Base-by-base conservation (phyloP, 176 grass and related monocot species). In the Chloris gayana region DNA sequence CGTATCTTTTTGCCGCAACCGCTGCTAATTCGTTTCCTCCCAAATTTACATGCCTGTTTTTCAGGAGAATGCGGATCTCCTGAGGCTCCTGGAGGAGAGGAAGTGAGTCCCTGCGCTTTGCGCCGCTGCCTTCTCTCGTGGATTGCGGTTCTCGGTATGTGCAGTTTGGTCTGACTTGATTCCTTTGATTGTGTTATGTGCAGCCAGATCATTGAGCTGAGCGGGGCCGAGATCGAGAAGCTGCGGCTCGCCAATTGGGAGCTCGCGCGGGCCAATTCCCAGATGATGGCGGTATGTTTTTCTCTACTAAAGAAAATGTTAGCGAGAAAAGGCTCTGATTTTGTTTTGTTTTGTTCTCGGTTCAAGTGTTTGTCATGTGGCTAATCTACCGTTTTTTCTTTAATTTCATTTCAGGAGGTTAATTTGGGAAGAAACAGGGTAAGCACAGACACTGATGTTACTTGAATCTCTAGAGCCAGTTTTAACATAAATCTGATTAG, bases 351-450 rank as follows among this genome's bases (percentile, higher is more conserved):
- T 19, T 33, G 19, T 50, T n/a, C 62, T 33, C 54, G 27, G 25
- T 31, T 32, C 0, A 82, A 34, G 19, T 59, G 0, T 51, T 34
- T 39, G 26, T 21, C 22, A 24, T 17, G 22, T 45, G 51, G 47
- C 56, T 65, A 41, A 81, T 32, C 25, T 72, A 19, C 1, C 24
- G 42, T 13, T 71, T 67, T 72, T 14, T 24, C 79, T 56, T 32
- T 46, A 18, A 54, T 67, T 73, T 50, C 4, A n/a, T 27, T 80
- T 66, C 83, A 92, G 90, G 86, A 86, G 64, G 30, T 88, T 33
- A 92, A 88, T 73, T 51, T 76, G 27, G 90, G 83, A 5, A 92
- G 30, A 80, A 54, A 88, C 9, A 85, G n/a, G 50, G 90, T 92
- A 74, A 83, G 90, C 53, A 61, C 9, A n/a, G 12, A 75, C n/a